Conservation (phyloP, 2,329 filamentous ascomycete genomes). For the Stagonosporopsis tanaceti region DNA sequence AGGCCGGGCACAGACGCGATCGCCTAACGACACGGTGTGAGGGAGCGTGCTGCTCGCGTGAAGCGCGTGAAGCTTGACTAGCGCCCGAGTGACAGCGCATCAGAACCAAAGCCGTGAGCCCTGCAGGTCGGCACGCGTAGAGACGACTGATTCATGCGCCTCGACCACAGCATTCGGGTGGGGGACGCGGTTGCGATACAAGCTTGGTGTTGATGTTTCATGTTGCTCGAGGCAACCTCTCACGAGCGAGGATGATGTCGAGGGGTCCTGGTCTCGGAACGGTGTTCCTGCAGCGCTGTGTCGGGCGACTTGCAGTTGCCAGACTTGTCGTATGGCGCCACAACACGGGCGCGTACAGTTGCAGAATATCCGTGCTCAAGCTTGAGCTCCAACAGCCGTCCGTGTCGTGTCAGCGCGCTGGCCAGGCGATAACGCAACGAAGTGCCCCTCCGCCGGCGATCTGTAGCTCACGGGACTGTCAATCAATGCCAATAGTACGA, state of each 20-base stretch:
- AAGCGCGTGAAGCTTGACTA: slow-evolving; percentile 9
- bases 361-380: slow-evolving; percentile 19
- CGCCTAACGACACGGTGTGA: slow-evolving; percentile 17
- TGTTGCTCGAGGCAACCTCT: slow-evolving; percentile 13
- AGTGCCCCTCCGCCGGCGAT: background rate
- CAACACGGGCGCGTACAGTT: slow-evolving; percentile 12
- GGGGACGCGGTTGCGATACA: background rate
- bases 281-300: slow-evolving; percentile 14
- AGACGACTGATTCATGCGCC: slow-evolving; percentile 14
- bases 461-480: background rate
- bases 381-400: slow-evolving; percentile 17
- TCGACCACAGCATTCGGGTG: slow-evolving; percentile 8
- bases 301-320: slow-evolving; percentile 9
- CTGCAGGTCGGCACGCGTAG: slow-evolving; percentile 3
- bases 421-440: slow-evolving; percentile 3
- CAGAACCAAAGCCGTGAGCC: slow-evolving; percentile 11
- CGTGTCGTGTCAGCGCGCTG: slow-evolving; percentile 16
- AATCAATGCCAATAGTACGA: slow-evolving; percentile 1
- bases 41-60: slow-evolving; percentile 3
- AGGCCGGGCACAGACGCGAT: slow-evolving; percentile 17
- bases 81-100: slow-evolving; percentile 21
- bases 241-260: background rate
- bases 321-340: slow-evolving; percentile 9
- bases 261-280: slow-evolving; percentile 12
- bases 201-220: slow-evolving; percentile 9